Percentiles rank a stretch among this genome's conserved stretches.
These are phyloP conservation scores for Ricinus communis DNA, from an alignment of 345 rosid genomes.

Conservation along the genomic window DNA sequence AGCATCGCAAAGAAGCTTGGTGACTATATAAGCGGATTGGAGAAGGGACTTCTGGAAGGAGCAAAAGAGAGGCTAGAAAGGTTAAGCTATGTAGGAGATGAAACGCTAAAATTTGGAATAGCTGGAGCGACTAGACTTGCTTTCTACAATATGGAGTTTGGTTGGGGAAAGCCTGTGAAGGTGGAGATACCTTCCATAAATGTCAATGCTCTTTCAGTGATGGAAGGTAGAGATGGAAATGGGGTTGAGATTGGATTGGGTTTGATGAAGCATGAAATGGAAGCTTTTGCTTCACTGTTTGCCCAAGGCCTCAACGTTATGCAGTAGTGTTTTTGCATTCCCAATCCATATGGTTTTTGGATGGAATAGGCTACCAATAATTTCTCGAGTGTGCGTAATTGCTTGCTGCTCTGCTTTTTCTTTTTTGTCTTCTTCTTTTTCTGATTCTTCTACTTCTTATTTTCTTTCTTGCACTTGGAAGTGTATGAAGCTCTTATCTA, in stretches of 20 bases:
- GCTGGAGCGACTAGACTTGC: conserved; percentile 16
- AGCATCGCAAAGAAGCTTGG: neutral
- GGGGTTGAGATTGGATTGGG: neutral
- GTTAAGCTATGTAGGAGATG: neutral
- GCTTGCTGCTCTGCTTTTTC: too few species aligned
- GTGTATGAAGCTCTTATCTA: too few species aligned
- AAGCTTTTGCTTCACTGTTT: neutral
- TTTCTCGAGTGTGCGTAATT: too few species aligned
- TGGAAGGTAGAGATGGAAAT: neutral
- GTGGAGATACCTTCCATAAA: neutral
- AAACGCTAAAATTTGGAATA: neutral
- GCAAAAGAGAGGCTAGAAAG: conserved; percentile 3
- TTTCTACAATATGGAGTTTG: conserved; percentile 18
- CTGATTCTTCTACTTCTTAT: too few species aligned
- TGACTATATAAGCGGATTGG: neutral
- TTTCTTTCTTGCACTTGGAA: too few species aligned
- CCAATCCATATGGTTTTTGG: too few species aligned
- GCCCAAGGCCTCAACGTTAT: neutral
- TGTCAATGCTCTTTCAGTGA: neutral
- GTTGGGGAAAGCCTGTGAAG: conserved; percentile 23
- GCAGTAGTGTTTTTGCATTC: too few species aligned
- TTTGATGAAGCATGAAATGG: neutral
- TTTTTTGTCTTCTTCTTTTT: too few species aligned
- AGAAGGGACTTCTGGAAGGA: neutral
- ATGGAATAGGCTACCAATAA: too few species aligned